Evolutionary conservation across 192 early-diverging fungal species (phyloP).

Genomic region (Dispira parvispora): DNA sequence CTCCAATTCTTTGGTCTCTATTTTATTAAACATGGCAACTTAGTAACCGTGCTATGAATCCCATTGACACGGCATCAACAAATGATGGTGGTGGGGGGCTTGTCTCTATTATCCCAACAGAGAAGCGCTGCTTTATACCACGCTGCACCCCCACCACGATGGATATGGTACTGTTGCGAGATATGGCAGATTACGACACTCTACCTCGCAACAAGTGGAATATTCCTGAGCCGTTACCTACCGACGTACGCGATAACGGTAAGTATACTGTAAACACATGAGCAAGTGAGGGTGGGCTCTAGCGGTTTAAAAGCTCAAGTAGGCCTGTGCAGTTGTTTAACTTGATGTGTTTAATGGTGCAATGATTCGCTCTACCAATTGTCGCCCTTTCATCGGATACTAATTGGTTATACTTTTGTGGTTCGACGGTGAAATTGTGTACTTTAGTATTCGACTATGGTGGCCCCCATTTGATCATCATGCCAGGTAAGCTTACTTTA

Average conservation of each 20-base stretch:
- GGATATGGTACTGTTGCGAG: constrained; percentile 18
- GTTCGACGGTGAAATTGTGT: background rate
- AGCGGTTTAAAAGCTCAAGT: background rate
- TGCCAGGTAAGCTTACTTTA: constrained; percentile 15
- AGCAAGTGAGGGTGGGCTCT: background rate
- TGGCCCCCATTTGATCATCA: constrained; percentile 20
- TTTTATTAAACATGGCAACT: background rate
- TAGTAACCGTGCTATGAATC: background rate
- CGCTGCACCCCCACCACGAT: constrained; percentile 7
- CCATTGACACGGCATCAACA: background rate
- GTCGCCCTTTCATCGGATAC: background rate
- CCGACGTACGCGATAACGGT: constrained; percentile 15
- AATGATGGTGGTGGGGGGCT: background rate
- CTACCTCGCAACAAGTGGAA: constrained; percentile 21
- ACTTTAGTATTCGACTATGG: constrained; percentile 13
- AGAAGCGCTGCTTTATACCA: constrained; percentile 4
- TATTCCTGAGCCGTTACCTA: constrained; percentile 19
- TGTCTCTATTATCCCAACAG: background rate
- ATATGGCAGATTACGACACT: constrained; percentile 16
- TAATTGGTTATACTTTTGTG: background rate
- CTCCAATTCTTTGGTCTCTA: too few species aligned
- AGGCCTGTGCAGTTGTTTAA: background rate
- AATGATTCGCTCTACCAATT: background rate
- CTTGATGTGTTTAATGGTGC: background rate
- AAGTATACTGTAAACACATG: constrained; percentile 2